Percentiles rank a stretch among this genome's conserved stretches.
Evolutionary conservation across 768 basidiomycete species (phyloP).

Genomic region (Candolleomyces eurysporus): DNA sequence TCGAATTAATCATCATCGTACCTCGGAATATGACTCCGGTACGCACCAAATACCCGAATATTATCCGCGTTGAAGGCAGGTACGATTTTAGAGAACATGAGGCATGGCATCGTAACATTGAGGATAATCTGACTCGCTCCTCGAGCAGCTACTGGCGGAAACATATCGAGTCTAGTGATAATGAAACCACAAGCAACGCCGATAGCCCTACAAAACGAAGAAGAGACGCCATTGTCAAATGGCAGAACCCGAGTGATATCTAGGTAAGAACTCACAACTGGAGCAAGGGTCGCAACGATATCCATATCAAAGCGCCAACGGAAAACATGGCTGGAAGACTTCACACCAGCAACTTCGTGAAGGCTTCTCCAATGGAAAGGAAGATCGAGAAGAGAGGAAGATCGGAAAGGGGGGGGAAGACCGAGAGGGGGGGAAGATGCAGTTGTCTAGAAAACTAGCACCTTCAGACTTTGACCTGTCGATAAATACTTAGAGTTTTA

Average conservation of each 20-base stretch:
- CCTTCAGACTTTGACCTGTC: too few relatives aligned
- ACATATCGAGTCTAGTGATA: constrained; percentile 59
- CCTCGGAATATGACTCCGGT: not conserved
- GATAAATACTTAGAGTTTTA: too few relatives aligned
- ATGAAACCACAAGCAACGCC: constrained; percentile 54
- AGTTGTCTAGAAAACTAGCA: too few relatives aligned
- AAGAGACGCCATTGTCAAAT: not conserved
- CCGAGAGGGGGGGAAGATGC: too few relatives aligned
- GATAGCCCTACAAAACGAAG: constrained; percentile 38
- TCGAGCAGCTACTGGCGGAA: constrained; percentile 55
- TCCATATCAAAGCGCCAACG: not conserved
- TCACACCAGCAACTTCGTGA: not conserved
- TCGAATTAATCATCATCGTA: not conserved
- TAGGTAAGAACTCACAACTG: constrained; percentile 45
- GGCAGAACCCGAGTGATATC: not conserved
- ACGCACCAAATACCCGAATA: constrained; percentile 49
- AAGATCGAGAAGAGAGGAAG: too few relatives aligned
- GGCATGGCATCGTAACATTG: constrained; percentile 61
- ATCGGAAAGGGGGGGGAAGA: too few relatives aligned
- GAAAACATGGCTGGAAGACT: not conserved
- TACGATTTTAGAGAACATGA: constrained; percentile 73
- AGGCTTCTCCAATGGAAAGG: too few relatives aligned
- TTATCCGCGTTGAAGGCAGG: constrained; percentile 62
- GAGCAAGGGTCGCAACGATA: constrained; percentile 44
- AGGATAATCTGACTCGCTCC: constrained; percentile 61